Base-by-base conservation (phyloP, 805 yeast genomes). In the Pichia scutulata region DNA sequence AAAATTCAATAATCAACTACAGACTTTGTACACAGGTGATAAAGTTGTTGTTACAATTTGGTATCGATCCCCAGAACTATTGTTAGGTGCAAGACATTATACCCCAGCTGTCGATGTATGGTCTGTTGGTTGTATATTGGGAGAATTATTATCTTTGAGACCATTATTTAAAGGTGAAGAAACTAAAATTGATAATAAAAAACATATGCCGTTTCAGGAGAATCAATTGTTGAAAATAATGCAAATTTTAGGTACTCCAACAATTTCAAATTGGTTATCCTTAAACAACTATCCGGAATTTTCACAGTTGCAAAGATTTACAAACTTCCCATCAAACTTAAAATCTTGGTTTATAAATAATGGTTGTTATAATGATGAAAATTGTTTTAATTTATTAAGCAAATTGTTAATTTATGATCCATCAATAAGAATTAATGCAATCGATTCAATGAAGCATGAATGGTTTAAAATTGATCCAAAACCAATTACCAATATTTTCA, bases 91-190 rank as follows among this genome's bases (percentile, higher is more conserved):
- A 2, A 74, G 96, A 39, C 96, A 90, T 68, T 90, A 90, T 62
- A 84, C 97, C 0, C 90, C 96, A 1, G 89, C 96, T 0, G 82
- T 93, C 46, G 96, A 93, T 69, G 65, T 87, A 36, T 90, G 98
- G 98, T 96, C 98, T 0, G 88, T 87, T 5, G 98, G 98, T 0
- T 90, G 97, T 65, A 90, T 90, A 4, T 71, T 92, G 57, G 98
- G 97, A 0, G 99, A 93, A 63, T 70, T 93, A 47, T 71, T 93
- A 14, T 87, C 96, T 1, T 68, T 93, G 30, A 71, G 96, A 58
- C 99, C 99, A 0, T 83, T 93, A 10, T 93, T 93, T 70, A 93
- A 93, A 65, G 99, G 99, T 48, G 99, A 93, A 67, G 99, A 93
- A 63, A 93, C 96, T 14, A 92, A 92, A 59, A 86, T 92, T 77